phyloP scores from a whole-genome alignment of 1,284 basidiomycete species.

The Fomitiporia mediterranea region DNA sequence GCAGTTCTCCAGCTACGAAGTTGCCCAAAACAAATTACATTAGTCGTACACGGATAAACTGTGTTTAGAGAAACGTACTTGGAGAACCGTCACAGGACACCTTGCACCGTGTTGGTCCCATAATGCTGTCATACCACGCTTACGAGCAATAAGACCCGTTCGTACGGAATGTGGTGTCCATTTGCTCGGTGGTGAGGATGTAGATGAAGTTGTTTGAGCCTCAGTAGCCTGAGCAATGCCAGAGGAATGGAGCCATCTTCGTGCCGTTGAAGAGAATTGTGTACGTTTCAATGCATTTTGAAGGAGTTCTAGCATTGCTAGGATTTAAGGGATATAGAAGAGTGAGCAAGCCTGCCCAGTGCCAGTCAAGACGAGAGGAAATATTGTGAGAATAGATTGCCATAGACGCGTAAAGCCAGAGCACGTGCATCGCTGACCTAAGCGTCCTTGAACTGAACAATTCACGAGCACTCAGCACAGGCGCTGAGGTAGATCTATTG shows the following conservation, averaged over 20 bases:
- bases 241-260: neutral
- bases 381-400: neutral
- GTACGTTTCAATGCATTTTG: too few species aligned
- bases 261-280: neutral
- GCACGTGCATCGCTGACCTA: neutral
- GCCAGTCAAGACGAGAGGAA: neutral
- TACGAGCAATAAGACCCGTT: slow-evolving; percentile 92
- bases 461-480: neutral
- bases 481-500: too few species aligned
- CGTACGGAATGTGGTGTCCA: slow-evolving; percentile 88
- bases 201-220: neutral
- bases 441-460: neutral
- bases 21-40: neutral
- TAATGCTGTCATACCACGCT: slow-evolving; percentile 93
- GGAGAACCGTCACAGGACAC: slow-evolving; percentile 90
- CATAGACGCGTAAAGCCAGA: neutral
- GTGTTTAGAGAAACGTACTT: slow-evolving; percentile 51
- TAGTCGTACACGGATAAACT: too few species aligned
- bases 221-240: neutral
- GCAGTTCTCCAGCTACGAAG: slow-evolving; percentile 68
- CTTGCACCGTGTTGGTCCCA: slow-evolving; percentile 89
- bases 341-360: neutral
- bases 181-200: slow-evolving; percentile 37
- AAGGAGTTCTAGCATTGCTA: too few species aligned
- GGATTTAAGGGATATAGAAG: neutral